Evolutionary conservation across 176 grass and related monocot species (phyloP), one percentile per base, ranked within the genome.

Genomic region (Dactylis glomerata): DNA sequence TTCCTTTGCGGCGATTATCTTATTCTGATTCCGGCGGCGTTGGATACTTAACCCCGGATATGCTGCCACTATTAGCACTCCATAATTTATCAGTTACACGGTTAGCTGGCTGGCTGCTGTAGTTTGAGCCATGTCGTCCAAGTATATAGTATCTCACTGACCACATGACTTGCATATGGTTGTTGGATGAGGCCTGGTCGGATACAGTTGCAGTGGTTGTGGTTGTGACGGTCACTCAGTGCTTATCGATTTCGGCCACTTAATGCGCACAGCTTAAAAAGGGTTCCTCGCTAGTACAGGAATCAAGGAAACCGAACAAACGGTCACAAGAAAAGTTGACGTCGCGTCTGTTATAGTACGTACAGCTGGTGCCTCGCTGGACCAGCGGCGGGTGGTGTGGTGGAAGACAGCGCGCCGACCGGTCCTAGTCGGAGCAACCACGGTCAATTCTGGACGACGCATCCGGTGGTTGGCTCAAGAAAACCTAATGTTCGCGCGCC

Each of bases 351-450:
- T 26, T 26, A 3, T 23, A n/a, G 30, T 5, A 67, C 26, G 76
- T 4, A 86, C 84, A 90, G 88, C 88, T 90, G 79, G 88, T 38
- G 88, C 79, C 46, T 58, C 40, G 73, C n/a, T 90, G 84, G 79
- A 64, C 64, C 49, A 45, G 30, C 32, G 64, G 32, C 32, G 16
- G 15, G 46, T 2, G 2, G 46, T n/a, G n/a, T n/a, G 73, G 56
- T 83, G 79, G 81, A 66, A 15, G 30, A 51, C 45, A 42, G 31
- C 54, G n/a, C 20, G n/a, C 28, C 58, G 22, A 17, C 22, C 45
- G 6, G 51, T 49, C 77, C 64, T 47, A 14, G 45, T 17, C 74
- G 55, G 54, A 49, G 34, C 22, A 26, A 26, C 9, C 75, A 27
- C 24, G 83, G 73, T 78, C 83, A 56, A 47, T 44, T 55, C 68